These are phyloP conservation scores for Neoboletus subvelutipes DNA, from an alignment of 768 basidiomycete species.

Conservation along the genomic window DNA sequence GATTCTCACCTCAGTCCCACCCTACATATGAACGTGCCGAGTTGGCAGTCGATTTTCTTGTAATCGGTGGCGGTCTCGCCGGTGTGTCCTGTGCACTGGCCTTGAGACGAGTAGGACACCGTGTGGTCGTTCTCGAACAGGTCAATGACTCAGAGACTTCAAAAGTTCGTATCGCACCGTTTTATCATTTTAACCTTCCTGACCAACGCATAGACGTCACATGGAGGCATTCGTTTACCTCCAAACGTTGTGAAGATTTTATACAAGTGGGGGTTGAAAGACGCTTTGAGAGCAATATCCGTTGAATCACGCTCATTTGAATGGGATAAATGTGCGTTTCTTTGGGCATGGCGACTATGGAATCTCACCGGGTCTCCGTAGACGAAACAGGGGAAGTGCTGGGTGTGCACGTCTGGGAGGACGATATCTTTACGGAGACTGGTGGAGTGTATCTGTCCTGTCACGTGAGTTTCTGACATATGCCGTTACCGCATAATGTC, in stretches of 20 bases:
- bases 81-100: slow-evolving; percentile 58
- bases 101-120: slow-evolving; percentile 56
- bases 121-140: slow-evolving; percentile 57
- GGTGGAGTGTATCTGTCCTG: slow-evolving; percentile 50
- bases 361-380: slow-evolving; percentile 21
- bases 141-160: slow-evolving; percentile 38
- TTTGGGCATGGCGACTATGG: background rate
- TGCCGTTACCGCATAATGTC: background rate
- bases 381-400: slow-evolving; percentile 46
- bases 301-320: slow-evolving; percentile 21
- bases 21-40: slow-evolving; percentile 13
- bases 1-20: slow-evolving; percentile 11
- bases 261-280: slow-evolving; percentile 53
- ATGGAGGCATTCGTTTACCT: slow-evolving; percentile 47
- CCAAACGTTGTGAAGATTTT: slow-evolving; percentile 60
- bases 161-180: slow-evolving; percentile 28
- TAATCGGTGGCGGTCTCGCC: slow-evolving; percentile 53
- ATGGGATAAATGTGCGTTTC: slow-evolving; percentile 29
- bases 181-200: background rate
- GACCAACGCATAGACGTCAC: slow-evolving; percentile 28
- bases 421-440: slow-evolving; percentile 46
- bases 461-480: slow-evolving; percentile 37
- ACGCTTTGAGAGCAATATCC: slow-evolving; percentile 39
- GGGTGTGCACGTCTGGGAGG: slow-evolving; percentile 46
- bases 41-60: slow-evolving; percentile 38